These are phyloP conservation scores for Aspergillus baeticus DNA, from an alignment of 495 filamentous ascomycete genomes.

Conservation along the genomic window DNA sequence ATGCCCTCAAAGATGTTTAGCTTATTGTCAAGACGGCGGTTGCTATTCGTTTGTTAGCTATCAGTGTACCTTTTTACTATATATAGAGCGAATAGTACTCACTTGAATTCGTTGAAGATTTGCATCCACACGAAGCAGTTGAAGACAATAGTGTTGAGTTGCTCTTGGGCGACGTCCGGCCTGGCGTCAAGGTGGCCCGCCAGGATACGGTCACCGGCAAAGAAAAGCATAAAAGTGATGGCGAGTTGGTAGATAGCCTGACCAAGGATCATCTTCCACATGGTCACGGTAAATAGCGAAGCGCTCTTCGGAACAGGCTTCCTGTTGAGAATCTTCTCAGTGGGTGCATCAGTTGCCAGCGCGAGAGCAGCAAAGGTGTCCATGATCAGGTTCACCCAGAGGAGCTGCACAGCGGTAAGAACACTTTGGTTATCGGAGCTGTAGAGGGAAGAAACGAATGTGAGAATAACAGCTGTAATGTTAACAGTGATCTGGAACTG, in stretches of 20 bases:
- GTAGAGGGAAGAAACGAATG: constrained; percentile 80
- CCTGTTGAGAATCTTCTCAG: constrained; percentile 73
- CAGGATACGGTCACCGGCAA: constrained; percentile 62
- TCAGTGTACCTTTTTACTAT: too few relatives aligned
- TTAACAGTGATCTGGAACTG: constrained; percentile 94
- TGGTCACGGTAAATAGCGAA: constrained; percentile 74
- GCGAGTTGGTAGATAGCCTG: constrained; percentile 80
- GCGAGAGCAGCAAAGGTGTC: constrained; percentile 87
- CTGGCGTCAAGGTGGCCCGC: constrained; percentile 24
- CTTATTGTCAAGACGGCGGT: constrained; percentile 82
- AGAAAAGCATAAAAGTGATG: constrained; percentile 78
- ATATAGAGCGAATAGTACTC: too few relatives aligned
- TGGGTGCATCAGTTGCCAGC: constrained; percentile 81
- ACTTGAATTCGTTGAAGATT: constrained; percentile 94
- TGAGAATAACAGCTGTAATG: constrained; percentile 79
- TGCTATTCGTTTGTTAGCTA: too few relatives aligned
- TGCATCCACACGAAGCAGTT: constrained; percentile 98
- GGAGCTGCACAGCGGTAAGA: constrained; percentile 79
- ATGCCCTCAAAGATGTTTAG: constrained; percentile 90
- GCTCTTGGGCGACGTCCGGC: constrained; percentile 41
- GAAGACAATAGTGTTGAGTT: constrained; percentile 77
- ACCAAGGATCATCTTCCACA: constrained; percentile 97
- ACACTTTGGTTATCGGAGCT: constrained; percentile 65
- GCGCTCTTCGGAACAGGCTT: constrained; percentile 80
- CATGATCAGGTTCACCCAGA: constrained; percentile 96